Evolutionary conservation across 2,329 filamentous ascomycete species (phyloP).

Genomic region (Lomentospora prolificans): DNA sequence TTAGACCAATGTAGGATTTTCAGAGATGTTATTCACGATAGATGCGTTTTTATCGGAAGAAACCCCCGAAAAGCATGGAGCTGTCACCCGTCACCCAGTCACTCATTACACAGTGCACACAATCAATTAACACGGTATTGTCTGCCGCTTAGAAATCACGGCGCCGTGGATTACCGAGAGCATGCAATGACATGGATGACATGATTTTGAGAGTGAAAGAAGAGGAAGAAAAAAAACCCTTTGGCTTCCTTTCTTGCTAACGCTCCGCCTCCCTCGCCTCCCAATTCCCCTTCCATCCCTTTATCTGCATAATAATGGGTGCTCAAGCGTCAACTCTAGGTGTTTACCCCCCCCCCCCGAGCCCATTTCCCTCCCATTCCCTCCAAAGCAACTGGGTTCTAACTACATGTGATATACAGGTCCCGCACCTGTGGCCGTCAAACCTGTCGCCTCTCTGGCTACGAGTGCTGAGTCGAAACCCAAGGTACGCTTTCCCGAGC

Average conservation of each 20-base stretch:
- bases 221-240: neutral
- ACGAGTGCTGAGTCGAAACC: conserved; percentile 8
- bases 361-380: neutral
- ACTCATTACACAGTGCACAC: too few relatives aligned
- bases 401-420: neutral
- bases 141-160: neutral
- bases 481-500: conserved; percentile 9
- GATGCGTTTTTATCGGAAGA: neutral
- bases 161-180: neutral
- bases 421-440: conserved; percentile 6
- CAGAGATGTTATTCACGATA: too few relatives aligned
- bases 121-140: neutral
- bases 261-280: neutral
- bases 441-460: neutral
- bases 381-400: neutral
- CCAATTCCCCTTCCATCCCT: neutral
- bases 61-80: too few relatives aligned
- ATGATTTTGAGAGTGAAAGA: neutral
- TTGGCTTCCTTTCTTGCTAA: neutral
- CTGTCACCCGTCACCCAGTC: too few relatives aligned
- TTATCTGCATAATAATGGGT: neutral
- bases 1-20: neutral
- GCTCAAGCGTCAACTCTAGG: conserved; percentile 1
- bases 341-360: neutral
- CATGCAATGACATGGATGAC: neutral